Percentiles rank a stretch among this genome's conserved stretches.
These are phyloP conservation scores for Sarcomyxa edulis DNA, from an alignment of 768 basidiomycete species.

Conservation along the genomic window DNA sequence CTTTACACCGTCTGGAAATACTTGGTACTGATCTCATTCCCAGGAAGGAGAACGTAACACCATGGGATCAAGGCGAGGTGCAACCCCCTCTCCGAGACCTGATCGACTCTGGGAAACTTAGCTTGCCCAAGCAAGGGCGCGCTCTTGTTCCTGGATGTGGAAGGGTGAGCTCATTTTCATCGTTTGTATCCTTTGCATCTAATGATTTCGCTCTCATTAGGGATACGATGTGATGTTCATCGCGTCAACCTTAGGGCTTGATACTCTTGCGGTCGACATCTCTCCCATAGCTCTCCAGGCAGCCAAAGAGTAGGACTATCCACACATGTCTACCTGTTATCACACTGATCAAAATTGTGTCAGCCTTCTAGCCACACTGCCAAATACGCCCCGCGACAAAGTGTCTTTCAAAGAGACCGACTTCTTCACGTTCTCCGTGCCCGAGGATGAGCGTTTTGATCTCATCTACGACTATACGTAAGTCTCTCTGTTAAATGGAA, in stretches of 20 bases:
- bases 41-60: conserved; percentile 47
- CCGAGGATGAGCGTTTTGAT: conserved; percentile 38
- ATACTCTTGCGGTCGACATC: conserved; percentile 51
- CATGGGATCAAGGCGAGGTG: conserved; percentile 55
- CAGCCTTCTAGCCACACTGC: conserved; percentile 15
- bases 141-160: conserved; percentile 61
- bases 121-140: conserved; percentile 35
- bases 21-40: neutral
- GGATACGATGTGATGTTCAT: conserved; percentile 59
- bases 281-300: conserved; percentile 46
- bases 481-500: too few relatives aligned
- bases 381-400: conserved; percentile 18
- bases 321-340: conserved; percentile 6
- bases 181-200: neutral
- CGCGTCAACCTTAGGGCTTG: conserved; percentile 40
- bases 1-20: neutral
- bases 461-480: conserved; percentile 66
- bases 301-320: conserved; percentile 33
- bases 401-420: conserved; percentile 37
- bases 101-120: conserved; percentile 37
- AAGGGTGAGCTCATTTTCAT: conserved; percentile 20
- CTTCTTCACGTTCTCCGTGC: conserved; percentile 46
- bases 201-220: conserved; percentile 22
- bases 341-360: conserved; percentile 4
- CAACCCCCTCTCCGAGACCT: conserved; percentile 55